Percentiles rank a stretch among this genome's conserved stretches.
Conservation (phyloP, 805 yeast genomes). For the Candida parachauliodes region DNA sequence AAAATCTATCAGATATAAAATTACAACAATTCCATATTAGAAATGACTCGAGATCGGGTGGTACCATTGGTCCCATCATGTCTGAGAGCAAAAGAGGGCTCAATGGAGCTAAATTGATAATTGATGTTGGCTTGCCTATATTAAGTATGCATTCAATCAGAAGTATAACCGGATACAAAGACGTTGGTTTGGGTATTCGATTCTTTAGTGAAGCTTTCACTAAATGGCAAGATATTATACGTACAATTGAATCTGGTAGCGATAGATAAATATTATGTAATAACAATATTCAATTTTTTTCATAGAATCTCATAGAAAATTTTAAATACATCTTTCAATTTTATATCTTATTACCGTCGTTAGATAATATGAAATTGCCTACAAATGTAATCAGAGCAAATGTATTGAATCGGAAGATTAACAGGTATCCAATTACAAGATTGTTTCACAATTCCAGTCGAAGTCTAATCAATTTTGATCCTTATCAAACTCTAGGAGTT, state of each 20-base stretch:
- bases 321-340: neutral
- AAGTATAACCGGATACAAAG: conserved; percentile 35
- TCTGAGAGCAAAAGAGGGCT: conserved; percentile 29
- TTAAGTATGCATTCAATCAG: conserved; percentile 42
- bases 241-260: conserved; percentile 5
- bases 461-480: conserved; percentile 52
- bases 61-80: conserved; percentile 42
- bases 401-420: neutral
- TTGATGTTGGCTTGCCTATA: conserved; percentile 42
- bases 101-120: conserved; percentile 18
- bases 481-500: conserved; percentile 82
- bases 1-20: conserved; percentile 15
- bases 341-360: neutral
- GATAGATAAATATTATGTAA: neutral
- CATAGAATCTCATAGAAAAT: conserved; percentile 3
- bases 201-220: conserved; percentile 29
- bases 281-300: neutral
- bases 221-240: conserved; percentile 18
- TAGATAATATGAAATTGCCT: conserved; percentile 5
- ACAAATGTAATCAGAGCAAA: neutral
- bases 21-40: conserved; percentile 39
- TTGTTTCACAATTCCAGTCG: conserved; percentile 42
- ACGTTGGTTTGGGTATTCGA: conserved; percentile 34
- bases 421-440: too few relatives aligned
- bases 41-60: conserved; percentile 39